Percentiles rank a stretch among this genome's conserved stretches.
Conservation (phyloP, 805 yeast genomes). For the Sporopachydermia quercuum region DNA sequence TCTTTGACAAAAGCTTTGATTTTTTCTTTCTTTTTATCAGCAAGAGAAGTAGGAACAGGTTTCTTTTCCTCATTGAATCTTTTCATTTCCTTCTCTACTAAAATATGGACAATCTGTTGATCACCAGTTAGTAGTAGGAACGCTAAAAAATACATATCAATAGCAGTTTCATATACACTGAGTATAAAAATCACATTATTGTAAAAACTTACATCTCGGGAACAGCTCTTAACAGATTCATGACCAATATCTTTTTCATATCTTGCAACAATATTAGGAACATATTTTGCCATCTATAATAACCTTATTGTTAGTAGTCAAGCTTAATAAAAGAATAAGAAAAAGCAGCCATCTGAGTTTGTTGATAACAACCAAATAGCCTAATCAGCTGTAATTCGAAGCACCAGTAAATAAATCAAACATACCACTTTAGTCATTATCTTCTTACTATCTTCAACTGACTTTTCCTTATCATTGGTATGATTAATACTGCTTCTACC, state of each 20-base stretch:
- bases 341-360: too few relatives aligned
- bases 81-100: slow-evolving; percentile 55
- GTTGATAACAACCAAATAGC: too few relatives aligned
- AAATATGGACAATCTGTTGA: slow-evolving; percentile 36
- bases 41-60: slow-evolving; percentile 39
- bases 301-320: too few relatives aligned
- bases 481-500: too few relatives aligned
- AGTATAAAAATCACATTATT: too few relatives aligned
- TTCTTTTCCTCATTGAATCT: slow-evolving; percentile 22
- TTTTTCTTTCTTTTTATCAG: slow-evolving; percentile 51
- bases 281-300: slow-evolving; percentile 46
- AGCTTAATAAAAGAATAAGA: too few relatives aligned
- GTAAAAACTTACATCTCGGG: slow-evolving; percentile 37
- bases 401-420: not conserved
- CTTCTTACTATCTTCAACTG: too few relatives aligned
- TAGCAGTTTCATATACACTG: too few relatives aligned
- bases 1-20: slow-evolving; percentile 44
- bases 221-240: slow-evolving; percentile 60
- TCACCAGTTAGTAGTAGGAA: too few relatives aligned
- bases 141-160: too few relatives aligned
- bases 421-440: slow-evolving; percentile 19
- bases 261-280: slow-evolving; percentile 65
- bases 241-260: slow-evolving; percentile 54
- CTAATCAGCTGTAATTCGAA: not conserved
- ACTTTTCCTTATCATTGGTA: too few relatives aligned